Evolutionary conservation across 805 yeast species (phyloP).

Genomic region (Wickerhamiella dianesei): DNA sequence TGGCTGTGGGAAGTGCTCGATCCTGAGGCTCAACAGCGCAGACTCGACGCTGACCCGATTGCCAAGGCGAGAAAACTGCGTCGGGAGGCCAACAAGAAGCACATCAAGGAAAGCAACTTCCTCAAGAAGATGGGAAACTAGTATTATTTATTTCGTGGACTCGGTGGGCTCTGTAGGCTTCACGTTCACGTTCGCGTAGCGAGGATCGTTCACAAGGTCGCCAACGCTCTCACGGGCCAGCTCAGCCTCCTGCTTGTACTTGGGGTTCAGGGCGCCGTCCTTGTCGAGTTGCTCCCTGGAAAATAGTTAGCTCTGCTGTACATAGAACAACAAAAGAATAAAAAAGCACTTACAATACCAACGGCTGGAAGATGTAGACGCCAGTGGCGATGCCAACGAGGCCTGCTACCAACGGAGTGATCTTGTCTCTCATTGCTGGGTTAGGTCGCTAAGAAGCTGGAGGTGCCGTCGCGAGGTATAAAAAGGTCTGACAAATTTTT

Average conservation of each 20-base stretch:
- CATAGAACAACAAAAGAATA: neutral
- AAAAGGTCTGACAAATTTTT: neutral
- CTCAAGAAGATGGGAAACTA: conserved; percentile 37
- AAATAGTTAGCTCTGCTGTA: neutral
- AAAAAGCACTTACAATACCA: conserved; percentile 18
- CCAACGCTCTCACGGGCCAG: conserved; percentile 10
- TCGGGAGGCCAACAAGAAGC: conserved; percentile 51
- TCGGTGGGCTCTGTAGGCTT: conserved; percentile 1
- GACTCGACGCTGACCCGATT: conserved; percentile 46
- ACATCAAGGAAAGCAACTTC: conserved; percentile 70
- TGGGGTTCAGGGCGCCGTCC: conserved; percentile 20
- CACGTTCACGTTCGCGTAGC: neutral
- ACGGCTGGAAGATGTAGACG: conserved; percentile 20
- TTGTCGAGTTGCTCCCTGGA: conserved; percentile 15
- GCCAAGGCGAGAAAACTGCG: conserved; percentile 57
- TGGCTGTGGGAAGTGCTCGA: conserved; percentile 90
- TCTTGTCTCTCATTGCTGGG: conserved; percentile 11
- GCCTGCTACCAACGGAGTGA: conserved; percentile 17
- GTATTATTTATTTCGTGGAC: neutral
- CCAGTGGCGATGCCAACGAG: conserved; percentile 18
- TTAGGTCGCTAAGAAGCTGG: neutral
- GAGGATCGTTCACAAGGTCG: conserved; percentile 7
- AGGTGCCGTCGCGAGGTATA: too few species aligned
- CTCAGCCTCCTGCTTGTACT: conserved; percentile 14
- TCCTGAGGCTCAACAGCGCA: conserved; percentile 41